phyloP scores from a whole-genome alignment of 768 basidiomycete genomes.

The Auriculariales sp. region DNA sequence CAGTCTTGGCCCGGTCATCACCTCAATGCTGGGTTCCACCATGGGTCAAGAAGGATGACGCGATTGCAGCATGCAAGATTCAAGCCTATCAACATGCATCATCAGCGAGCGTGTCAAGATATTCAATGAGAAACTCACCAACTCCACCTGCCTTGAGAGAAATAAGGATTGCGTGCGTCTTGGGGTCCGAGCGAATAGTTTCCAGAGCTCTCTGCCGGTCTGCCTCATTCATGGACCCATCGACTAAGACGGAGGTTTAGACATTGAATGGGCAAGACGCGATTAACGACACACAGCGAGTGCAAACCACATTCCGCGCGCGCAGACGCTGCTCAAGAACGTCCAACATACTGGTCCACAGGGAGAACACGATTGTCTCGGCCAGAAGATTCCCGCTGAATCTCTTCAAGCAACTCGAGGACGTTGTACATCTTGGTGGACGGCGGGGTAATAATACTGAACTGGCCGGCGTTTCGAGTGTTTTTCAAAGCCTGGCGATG shows the following conservation, averaged over 20 bases:
- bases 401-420: constrained; percentile 50
- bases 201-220: constrained; percentile 64
- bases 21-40: constrained; percentile 91
- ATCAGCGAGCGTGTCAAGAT: too few species aligned
- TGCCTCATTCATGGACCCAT: constrained; percentile 69
- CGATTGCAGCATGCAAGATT: constrained; percentile 90
- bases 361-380: constrained; percentile 91
- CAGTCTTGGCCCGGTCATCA: too few species aligned
- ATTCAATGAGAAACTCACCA: too few species aligned
- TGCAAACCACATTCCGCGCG: too few species aligned
- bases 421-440: constrained; percentile 85
- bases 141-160: constrained; percentile 92
- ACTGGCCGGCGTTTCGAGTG: too few species aligned
- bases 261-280: too few species aligned
- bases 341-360: constrained; percentile 76
- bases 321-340: too few species aligned
- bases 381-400: constrained; percentile 39
- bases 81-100: too few species aligned
- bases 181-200: constrained; percentile 46
- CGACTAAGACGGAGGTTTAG: constrained; percentile 50
- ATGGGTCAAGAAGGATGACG: constrained; percentile 83
- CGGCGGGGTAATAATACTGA: too few species aligned
- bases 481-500: too few species aligned
- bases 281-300: too few species aligned
- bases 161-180: constrained; percentile 69